Evolutionary conservation across 1,284 basidiomycete species (phyloP).

Genomic region (Boletus sp.): DNA sequence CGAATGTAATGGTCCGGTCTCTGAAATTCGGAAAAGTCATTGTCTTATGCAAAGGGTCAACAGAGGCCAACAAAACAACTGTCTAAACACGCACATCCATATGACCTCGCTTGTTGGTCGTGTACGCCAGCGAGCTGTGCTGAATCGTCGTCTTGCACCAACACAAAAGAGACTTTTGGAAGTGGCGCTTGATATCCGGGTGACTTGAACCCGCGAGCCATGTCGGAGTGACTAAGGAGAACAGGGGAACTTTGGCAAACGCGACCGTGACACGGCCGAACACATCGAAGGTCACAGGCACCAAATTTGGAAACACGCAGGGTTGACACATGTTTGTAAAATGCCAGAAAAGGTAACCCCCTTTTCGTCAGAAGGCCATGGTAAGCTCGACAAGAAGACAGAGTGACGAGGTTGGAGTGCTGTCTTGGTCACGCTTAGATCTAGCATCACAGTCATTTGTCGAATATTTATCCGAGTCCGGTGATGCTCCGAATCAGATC

Average conservation of each 20-base stretch:
- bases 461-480: too few species aligned
- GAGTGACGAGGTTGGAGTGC: background rate
- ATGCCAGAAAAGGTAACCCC: slow-evolving; percentile 22
- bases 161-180: slow-evolving; percentile 64
- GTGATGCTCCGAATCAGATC: slow-evolving; percentile 11
- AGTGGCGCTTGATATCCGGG: slow-evolving; percentile 45
- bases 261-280: slow-evolving; percentile 17
- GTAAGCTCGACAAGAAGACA: background rate
- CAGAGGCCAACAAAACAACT: slow-evolving; percentile 11
- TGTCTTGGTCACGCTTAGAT: too few species aligned
- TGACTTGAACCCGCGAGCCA: slow-evolving; percentile 44
- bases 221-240: slow-evolving; percentile 18
- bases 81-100: slow-evolving; percentile 55
- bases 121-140: slow-evolving; percentile 58
- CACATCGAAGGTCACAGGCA: slow-evolving; percentile 12
- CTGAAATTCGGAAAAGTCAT: slow-evolving; percentile 77
- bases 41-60: slow-evolving; percentile 53
- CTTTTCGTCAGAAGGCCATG: background rate
- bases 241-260: slow-evolving; percentile 23
- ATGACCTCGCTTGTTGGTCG: slow-evolving; percentile 56
- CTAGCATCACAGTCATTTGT: too few species aligned
- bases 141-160: slow-evolving; percentile 60
- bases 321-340: slow-evolving; percentile 24
- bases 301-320: slow-evolving; percentile 25
- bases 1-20: slow-evolving; percentile 89